Percentiles rank a stretch among this genome's conserved stretches.
phyloP scores from a whole-genome alignment of 139 green algal genomes.

The Pycnococcus provasolii region DNA sequence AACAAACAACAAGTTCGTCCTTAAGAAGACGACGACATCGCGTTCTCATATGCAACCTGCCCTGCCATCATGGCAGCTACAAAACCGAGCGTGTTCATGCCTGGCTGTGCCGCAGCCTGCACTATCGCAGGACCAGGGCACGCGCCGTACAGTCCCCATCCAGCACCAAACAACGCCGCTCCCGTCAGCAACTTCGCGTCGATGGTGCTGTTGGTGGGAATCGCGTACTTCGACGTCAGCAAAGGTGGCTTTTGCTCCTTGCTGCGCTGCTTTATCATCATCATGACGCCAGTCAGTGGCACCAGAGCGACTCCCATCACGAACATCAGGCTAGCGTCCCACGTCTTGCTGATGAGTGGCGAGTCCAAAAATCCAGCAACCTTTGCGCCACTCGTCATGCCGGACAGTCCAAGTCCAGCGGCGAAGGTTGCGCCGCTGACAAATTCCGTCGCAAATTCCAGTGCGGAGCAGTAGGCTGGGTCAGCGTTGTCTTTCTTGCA shows the following conservation, averaged over 20 bases:
- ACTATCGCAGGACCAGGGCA: slow-evolving; percentile 63
- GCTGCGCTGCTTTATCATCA: no score
- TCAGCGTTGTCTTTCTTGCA: not conserved
- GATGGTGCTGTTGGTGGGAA: slow-evolving; percentile 42
- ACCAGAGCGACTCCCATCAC: slow-evolving; percentile 66
- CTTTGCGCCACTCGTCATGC: slow-evolving; percentile 62
- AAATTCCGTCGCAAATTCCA: not conserved
- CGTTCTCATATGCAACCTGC: no score
- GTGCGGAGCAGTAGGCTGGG: not conserved
- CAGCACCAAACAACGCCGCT: slow-evolving; percentile 56
- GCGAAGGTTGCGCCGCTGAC: slow-evolving; percentile 51
- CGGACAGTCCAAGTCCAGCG: slow-evolving; percentile 44
- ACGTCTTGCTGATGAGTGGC: slow-evolving; percentile 17
- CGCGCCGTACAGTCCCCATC: slow-evolving; percentile 61
- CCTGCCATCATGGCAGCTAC: slow-evolving; percentile 3
- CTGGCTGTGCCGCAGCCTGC: slow-evolving; percentile 19
- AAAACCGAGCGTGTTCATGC: slow-evolving; percentile 8
- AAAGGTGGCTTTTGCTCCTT: not conserved
- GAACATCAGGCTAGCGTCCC: slow-evolving; percentile 51
- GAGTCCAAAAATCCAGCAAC: slow-evolving; percentile 30
- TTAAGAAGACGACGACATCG: no score
- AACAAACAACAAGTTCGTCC: no score
- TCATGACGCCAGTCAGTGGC: no score
- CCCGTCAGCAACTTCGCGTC: slow-evolving; percentile 52
- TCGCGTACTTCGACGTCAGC: slow-evolving; percentile 14